Evolutionary conservation across 2,329 filamentous ascomycete genomes (phyloP), one percentile per base, ranked within the genome.

Genomic region (Fusarium citri): DNA sequence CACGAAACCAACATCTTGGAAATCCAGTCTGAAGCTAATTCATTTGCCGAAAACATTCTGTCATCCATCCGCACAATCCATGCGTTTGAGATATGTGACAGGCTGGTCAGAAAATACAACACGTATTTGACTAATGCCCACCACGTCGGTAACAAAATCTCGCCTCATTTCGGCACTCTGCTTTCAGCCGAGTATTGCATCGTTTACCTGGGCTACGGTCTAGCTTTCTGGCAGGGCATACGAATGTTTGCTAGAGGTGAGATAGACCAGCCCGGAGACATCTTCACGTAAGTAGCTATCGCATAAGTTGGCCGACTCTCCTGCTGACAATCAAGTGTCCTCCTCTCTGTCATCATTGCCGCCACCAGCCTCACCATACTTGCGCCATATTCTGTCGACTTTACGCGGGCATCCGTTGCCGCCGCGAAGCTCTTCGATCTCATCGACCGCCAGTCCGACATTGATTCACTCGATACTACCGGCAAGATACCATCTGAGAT

Each of bases 201-300:
- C 57, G 80, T 83, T 47, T 83, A 82, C 42, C 72, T 78, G 2
- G 81, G 81, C 14, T 82, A 81, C 49, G 80, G 77, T 2, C 76
- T 84, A 8, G 80, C 80, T 7, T 84, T 84, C 55, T 84, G 82
- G 82, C 82, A 83, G 59, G 83, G 82, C 8, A 72, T 82, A 40
- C 74, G 72, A 26, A 79, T 83, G 76, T 72, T 79, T n/a, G 71
- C 76, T 12, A 72, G 71, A 1, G 81, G 81, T 16, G 79, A 82
- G 56, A 79, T 84, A 25, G 40, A 66, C 2, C 69, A 78, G 8
- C 72, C 78, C 6, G 82, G 82, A 11, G 74, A 76, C 9, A 79
- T 84, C 26, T 80, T 83, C 30, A 82, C 77, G 78, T 31, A 31
- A 15, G 30, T 31, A 31, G 30, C 30, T 31, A 3, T 31, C 14